Conservation (phyloP, 75 land plant genomes). For the Cupressus sempervirens region DNA sequence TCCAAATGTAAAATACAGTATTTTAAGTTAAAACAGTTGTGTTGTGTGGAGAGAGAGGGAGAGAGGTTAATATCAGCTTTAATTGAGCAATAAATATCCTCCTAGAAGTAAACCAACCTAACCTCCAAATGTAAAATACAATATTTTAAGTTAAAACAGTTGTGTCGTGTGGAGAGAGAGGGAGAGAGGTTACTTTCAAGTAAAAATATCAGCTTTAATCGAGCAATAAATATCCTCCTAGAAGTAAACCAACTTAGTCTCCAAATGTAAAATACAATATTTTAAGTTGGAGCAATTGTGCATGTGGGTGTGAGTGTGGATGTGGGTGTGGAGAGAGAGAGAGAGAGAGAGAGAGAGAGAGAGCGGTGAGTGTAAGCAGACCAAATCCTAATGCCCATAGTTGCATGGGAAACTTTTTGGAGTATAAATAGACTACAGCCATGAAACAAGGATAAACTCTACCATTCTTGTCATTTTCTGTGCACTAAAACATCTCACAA, state of each 20-base stretch:
- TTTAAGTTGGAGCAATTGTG: too few relatives aligned
- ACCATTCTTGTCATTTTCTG: too few relatives aligned
- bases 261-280: too few relatives aligned
- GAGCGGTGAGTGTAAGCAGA: too few relatives aligned
- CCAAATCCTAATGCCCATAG: background rate
- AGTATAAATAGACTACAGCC: background rate
- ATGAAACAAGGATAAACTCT: background rate
- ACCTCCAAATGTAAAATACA: background rate
- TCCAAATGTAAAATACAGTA: background rate
- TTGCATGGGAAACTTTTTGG: background rate
- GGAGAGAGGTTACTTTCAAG: too few relatives aligned
- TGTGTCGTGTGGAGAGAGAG: background rate
- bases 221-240: too few relatives aligned
- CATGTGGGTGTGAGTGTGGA: too few relatives aligned
- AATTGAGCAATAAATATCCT: background rate
- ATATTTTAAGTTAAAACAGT: background rate
- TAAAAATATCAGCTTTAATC: too few relatives aligned
- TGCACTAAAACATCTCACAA: background rate
- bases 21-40: background rate
- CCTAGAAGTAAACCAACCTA: background rate
- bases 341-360: too few relatives aligned
- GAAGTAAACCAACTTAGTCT: too few relatives aligned
- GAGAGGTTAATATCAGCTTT: background rate
- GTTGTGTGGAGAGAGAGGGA: background rate
- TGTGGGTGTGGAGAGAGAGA: too few relatives aligned